A percentile compares a stretch with the other conserved stretches of the same genome.
Conservation (phyloP, 2,329 filamentous ascomycete genomes). For the Ophiostoma triangulosporum region DNA sequence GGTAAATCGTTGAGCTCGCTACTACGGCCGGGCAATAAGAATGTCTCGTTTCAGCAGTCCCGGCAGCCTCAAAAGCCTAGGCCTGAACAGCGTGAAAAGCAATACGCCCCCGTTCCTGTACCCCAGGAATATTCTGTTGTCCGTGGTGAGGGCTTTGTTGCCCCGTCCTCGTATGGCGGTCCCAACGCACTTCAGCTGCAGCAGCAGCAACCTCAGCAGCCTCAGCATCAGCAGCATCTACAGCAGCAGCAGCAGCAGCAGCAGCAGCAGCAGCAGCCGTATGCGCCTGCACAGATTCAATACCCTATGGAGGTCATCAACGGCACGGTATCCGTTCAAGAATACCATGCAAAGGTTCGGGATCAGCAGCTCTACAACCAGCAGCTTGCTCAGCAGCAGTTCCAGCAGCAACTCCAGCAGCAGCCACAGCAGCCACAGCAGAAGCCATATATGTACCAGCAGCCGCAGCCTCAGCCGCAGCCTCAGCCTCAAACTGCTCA, state of each 20-base stretch:
- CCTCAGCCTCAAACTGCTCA: background rate
- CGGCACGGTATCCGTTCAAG: background rate
- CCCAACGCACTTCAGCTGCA: background rate
- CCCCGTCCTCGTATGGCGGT: constrained; percentile 16
- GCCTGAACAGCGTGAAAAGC: constrained; percentile 18
- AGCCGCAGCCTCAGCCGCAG: background rate
- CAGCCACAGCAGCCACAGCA: constrained; percentile 2
- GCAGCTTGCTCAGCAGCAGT: background rate
- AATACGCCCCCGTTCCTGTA: constrained; percentile 26
- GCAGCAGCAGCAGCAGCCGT: background rate
- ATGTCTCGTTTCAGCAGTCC: background rate
- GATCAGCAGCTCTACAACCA: background rate
- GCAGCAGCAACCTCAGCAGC: background rate
- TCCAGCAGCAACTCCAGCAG: background rate
- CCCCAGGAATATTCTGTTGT: constrained; percentile 24
- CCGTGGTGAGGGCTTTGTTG: constrained; percentile 23
- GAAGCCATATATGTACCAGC: background rate
- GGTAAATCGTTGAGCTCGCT: background rate
- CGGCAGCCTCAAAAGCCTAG: background rate
- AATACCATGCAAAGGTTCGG: background rate
- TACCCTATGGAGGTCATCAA: background rate
- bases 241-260: background rate
- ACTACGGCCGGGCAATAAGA: background rate
- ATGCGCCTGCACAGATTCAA: background rate
- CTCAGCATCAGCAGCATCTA: background rate